Evolutionary conservation across 2,329 filamentous ascomycete genomes (phyloP).

Genomic region (Fusarium illudens): DNA sequence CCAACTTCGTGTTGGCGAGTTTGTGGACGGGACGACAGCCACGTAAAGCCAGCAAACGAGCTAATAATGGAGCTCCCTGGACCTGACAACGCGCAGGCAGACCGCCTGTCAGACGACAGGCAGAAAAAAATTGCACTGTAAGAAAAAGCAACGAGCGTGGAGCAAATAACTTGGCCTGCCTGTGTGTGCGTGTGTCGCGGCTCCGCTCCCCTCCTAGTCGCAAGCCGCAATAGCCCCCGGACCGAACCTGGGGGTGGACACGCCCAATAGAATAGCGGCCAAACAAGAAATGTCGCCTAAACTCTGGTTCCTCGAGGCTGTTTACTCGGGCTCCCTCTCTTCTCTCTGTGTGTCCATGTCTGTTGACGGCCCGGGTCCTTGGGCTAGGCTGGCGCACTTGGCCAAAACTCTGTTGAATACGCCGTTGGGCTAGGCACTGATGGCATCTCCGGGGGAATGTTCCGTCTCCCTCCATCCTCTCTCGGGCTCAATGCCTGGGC

Average conservation of each 20-base stretch:
- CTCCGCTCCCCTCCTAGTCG: not conserved
- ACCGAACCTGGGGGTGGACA: not conserved
- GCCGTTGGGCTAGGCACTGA: constrained; percentile 16
- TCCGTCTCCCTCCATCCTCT: not conserved
- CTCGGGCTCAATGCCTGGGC: too few species aligned
- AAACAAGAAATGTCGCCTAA: not conserved
- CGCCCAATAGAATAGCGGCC: not conserved
- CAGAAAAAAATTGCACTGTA: not conserved
- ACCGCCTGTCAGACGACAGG: not conserved
- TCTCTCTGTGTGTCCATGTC: too few species aligned
- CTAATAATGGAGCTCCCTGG: not conserved
- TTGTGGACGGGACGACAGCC: not conserved
- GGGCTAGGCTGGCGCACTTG: not conserved
- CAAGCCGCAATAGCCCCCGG: not conserved
- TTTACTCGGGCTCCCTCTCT: not conserved
- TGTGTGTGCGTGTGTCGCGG: not conserved
- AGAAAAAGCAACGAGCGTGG: not conserved
- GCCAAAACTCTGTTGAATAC: constrained; percentile 1
- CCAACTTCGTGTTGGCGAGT: not conserved
- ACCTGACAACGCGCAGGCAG: not conserved
- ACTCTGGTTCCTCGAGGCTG: not conserved
- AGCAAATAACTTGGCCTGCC: not conserved
- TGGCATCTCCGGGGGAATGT: constrained; percentile 12
- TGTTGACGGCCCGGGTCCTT: not conserved
- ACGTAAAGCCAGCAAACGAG: not conserved